Conservation (phyloP, 2,329 filamentous ascomycete species). For the Calonectria henricotiae region DNA sequence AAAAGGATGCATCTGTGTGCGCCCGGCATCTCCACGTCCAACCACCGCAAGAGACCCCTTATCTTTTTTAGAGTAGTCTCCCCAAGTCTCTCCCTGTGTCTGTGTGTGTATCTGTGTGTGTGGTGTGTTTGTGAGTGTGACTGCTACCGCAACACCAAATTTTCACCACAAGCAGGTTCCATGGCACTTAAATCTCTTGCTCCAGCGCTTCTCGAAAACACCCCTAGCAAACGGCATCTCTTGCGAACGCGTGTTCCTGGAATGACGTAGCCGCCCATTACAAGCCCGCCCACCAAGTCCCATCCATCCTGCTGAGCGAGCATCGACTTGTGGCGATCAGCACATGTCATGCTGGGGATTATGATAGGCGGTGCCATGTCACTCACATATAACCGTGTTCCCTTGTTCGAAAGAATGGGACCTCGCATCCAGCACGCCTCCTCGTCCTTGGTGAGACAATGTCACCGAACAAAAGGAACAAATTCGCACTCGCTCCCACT, state of each 20-base stretch:
- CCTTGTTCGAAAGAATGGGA: neutral
- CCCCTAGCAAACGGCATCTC: conserved; percentile 1
- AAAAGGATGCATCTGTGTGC: neutral
- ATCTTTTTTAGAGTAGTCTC: neutral
- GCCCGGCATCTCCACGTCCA: neutral
- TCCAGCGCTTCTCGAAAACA: neutral
- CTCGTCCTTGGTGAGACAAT: neutral
- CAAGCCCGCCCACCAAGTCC: neutral
- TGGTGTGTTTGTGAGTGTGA: too few relatives aligned
- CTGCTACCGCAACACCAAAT: too few relatives aligned
- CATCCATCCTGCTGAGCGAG: too few relatives aligned
- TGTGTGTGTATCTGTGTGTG: too few relatives aligned
- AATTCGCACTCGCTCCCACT: neutral
- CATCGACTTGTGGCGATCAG: neutral
- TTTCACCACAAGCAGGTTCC: neutral
- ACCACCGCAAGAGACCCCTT: neutral
- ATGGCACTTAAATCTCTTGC: neutral
- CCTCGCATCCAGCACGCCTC: neutral
- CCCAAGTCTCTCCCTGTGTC: too few relatives aligned
- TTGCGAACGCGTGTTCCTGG: neutral
- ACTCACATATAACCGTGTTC: neutral
- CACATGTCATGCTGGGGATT: conserved; percentile 5
- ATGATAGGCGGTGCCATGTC: neutral
- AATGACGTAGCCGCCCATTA: conserved; percentile 10
- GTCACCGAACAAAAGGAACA: neutral